These are phyloP conservation scores for Rhodotorula graminis DNA, from an alignment of 768 basidiomycete species.

Conservation along the genomic window DNA sequence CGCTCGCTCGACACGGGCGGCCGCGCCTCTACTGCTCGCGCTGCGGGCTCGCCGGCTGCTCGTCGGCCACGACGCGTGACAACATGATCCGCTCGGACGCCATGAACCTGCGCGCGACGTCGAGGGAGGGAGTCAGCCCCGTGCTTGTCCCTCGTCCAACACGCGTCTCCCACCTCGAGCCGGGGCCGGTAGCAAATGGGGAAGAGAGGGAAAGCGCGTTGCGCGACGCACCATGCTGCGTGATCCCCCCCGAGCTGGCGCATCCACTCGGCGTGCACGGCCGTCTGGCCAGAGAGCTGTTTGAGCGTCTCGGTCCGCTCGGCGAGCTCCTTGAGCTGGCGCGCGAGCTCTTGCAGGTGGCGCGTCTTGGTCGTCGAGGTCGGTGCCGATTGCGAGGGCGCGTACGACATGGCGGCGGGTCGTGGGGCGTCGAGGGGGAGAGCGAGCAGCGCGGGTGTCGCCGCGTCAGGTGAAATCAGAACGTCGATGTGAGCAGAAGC, in stretches of 20 bases:
- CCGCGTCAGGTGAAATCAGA: too few species aligned
- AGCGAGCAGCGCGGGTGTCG: too few species aligned
- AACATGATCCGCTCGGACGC: conserved; percentile 21
- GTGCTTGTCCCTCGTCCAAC: too few species aligned
- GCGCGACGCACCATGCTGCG: conserved; percentile 29
- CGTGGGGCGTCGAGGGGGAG: too few species aligned
- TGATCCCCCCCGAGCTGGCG: conserved; percentile 25
- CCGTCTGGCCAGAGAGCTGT: conserved; percentile 19
- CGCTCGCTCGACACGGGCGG: too few species aligned
- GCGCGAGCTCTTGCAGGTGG: conserved; percentile 26
- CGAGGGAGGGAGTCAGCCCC: background rate
- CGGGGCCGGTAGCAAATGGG: too few species aligned
- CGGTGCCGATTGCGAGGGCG: background rate
- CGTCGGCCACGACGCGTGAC: background rate
- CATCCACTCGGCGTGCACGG: conserved; percentile 36
- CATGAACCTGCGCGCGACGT: conserved; percentile 19
- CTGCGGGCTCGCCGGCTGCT: background rate
- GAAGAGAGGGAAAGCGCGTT: too few species aligned
- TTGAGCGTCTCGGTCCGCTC: conserved; percentile 28
- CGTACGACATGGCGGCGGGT: background rate
- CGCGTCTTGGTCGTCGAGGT: conserved; percentile 1
- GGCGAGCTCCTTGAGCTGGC: conserved; percentile 44
- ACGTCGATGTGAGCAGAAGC: too few species aligned
- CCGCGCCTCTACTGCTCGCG: background rate
- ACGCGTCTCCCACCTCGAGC: too few species aligned